Evolutionary conservation across 305 asterid genomes (phyloP).

Genomic region (Rubia tinctorum): DNA sequence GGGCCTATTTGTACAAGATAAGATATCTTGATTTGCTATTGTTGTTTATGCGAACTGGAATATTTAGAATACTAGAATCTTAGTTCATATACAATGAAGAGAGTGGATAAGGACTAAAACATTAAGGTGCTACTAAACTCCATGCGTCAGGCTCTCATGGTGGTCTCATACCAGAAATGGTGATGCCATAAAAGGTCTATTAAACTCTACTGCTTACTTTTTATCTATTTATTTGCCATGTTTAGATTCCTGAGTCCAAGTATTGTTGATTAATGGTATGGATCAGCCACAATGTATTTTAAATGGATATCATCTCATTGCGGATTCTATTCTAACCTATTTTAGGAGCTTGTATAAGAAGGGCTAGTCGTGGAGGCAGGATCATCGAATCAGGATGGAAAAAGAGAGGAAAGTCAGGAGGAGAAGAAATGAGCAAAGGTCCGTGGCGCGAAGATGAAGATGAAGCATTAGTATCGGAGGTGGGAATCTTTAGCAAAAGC

Average conservation of each 20-base stretch:
- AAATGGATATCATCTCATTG: conserved; percentile 40
- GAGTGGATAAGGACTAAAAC: conserved; percentile 33
- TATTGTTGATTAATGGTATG: not conserved
- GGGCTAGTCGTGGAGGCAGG: not conserved
- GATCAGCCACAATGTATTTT: conserved; percentile 30
- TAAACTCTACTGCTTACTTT: conserved; percentile 8
- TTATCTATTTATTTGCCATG: not conserved
- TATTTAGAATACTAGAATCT: no score
- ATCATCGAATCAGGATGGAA: not conserved
- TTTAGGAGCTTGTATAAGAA: conserved; percentile 32
- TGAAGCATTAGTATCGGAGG: conserved; percentile 42
- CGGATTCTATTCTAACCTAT: conserved; percentile 17
- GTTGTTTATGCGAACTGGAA: not conserved
- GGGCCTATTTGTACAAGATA: not conserved
- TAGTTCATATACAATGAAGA: conserved; percentile 13
- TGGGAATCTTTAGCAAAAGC: conserved; percentile 84
- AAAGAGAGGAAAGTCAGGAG: conserved; percentile 33
- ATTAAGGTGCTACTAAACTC: not conserved
- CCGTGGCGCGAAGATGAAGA: conserved; percentile 81
- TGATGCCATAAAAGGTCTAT: conserved; percentile 27
- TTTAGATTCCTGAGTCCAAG: not conserved
- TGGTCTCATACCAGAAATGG: conserved; percentile 15
- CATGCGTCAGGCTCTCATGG: not conserved
- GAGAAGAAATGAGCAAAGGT: conserved; percentile 44
- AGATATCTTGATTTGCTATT: not conserved